Conservation (phyloP, 202 grass and related monocot genomes). For the Panicum hallii region DNA sequence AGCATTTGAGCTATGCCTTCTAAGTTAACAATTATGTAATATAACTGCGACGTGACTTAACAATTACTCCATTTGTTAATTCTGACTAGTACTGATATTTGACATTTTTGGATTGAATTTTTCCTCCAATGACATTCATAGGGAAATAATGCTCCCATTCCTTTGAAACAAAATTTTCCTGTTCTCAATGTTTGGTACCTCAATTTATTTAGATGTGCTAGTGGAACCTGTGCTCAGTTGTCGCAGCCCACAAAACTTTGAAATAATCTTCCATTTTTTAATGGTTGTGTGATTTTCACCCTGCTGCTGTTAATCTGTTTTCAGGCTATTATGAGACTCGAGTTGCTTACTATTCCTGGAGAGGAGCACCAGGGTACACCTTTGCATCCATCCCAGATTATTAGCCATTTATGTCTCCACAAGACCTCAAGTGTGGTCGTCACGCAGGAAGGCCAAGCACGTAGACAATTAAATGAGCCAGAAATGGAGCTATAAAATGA, state of each 20-base stretch:
- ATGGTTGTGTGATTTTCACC: neutral
- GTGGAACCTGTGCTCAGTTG: neutral
- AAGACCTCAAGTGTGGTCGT: neutral
- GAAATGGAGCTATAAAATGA: neutral
- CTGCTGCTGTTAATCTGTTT: neutral
- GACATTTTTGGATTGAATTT: neutral
- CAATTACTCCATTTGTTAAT: neutral
- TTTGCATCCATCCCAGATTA: slow-evolving; percentile 82
- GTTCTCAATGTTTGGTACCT: neutral
- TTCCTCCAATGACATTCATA: neutral
- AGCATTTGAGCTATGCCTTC: neutral
- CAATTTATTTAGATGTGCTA: neutral
- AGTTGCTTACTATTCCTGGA: slow-evolving; percentile 91
- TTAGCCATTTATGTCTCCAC: slow-evolving; percentile 20
- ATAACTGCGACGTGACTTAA: neutral
- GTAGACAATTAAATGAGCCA: neutral
- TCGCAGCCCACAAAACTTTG: neutral
- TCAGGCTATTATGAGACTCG: slow-evolving; percentile 83
- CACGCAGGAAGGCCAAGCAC: neutral
- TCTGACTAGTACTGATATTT: neutral
- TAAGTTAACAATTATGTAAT: neutral
- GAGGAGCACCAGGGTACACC: slow-evolving; percentile 72
- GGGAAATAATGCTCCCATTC: neutral
- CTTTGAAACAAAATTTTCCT: neutral
- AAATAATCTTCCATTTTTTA: neutral